Evolutionary conservation across 2,329 filamentous ascomycete species (phyloP), one percentile per base, ranked within the genome.

Genomic region (Penicillium thymicola): DNA sequence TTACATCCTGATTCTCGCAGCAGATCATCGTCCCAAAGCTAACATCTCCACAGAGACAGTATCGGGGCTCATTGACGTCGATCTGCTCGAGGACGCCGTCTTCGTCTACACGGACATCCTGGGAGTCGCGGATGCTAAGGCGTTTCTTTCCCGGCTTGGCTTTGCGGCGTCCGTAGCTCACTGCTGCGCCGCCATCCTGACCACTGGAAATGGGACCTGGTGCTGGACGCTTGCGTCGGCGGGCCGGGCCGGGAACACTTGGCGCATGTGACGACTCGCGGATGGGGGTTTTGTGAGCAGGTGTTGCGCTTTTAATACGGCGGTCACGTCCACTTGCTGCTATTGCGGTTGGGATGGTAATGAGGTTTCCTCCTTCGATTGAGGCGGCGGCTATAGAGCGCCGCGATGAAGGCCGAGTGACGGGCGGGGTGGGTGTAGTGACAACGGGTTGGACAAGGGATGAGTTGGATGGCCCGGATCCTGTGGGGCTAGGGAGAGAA

Each of bases 1-100:
- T 60, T 69, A 82, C 81, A 65, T 85, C 81, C 51, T 80, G 79
- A 63, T 86, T 84, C 64, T 87, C 85, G 66, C 85, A 88, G 42
- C 80, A 82, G 58, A 88, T 84, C 85, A 88, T 88, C 37, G 80
- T 81, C 30, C 85, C 85, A 65, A 80, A 87, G 64, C 82, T 85
- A 18, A 87, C 83, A 63, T 86, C 83, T 38, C 81, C 81, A 64
- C 85, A 88, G 41, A 85, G 70, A 67, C 85, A 88, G 67, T 87
- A 88, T n/a, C 81, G 74, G 16, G 82, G 80, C 70, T 88, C 85
- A 54, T 85, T 78, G 0, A 83, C 82, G 67, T 87, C 84, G 55
- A 87, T 81, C 60, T 79, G 71, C 59, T 79, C 77, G 36, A 78
- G 62, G 1, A 79, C 77, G 1, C 77, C 78, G 50, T 80, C 76